Percentiles rank a stretch among this genome's conserved stretches.
These are phyloP conservation scores for Botrytis squamosa DNA, from an alignment of 2,329 filamentous ascomycete genomes.

Conservation along the genomic window DNA sequence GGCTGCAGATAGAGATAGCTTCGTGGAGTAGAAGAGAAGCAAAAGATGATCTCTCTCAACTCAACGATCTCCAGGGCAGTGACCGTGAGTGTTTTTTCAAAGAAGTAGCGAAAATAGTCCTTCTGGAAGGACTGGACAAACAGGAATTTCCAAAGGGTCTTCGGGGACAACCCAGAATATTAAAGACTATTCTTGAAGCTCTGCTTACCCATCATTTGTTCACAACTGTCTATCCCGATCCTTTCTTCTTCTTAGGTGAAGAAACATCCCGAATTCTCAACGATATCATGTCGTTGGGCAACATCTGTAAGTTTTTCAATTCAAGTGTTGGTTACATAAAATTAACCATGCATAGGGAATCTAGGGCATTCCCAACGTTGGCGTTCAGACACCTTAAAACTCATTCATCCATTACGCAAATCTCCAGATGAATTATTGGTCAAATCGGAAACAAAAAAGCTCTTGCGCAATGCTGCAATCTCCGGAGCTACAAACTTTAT, in stretches of 20 bases:
- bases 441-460: neutral
- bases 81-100: neutral
- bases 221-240: neutral
- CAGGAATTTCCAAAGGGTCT: neutral
- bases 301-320: neutral
- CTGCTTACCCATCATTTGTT: neutral
- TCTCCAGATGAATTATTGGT: neutral
- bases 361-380: neutral
- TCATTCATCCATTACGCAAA: neutral
- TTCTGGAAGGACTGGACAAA: neutral
- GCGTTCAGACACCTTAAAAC: neutral
- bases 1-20: no score
- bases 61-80: neutral
- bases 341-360: neutral
- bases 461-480: neutral
- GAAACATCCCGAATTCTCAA: neutral
- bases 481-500: neutral
- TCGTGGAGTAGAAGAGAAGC: neutral
- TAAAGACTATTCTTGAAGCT: rapidly evolving
- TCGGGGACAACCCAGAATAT: rapidly evolving
- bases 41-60: neutral
- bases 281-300: neutral
- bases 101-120: neutral
- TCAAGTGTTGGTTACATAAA: no score
- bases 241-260: neutral